Evolutionary conservation across 2,329 filamentous ascomycete species (phyloP).

Genomic region (Beauveria sp.): DNA sequence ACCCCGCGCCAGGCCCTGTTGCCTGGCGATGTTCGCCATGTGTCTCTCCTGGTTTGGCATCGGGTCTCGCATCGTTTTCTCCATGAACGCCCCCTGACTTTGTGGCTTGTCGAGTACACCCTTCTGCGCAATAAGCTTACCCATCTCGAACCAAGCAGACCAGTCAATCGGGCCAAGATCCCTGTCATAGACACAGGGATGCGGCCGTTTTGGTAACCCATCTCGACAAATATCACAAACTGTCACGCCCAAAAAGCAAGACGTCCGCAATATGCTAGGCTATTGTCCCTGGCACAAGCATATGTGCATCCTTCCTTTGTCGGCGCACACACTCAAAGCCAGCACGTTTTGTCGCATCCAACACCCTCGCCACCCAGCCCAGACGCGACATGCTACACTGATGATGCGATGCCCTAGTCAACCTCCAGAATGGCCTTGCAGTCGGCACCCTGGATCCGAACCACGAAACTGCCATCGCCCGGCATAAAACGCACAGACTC

Average conservation of each 20-base stretch:
- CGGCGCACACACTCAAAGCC: background rate
- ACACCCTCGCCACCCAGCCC: background rate
- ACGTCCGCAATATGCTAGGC: too few species aligned
- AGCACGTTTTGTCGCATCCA: background rate
- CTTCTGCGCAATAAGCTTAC: background rate
- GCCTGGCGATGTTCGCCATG: background rate
- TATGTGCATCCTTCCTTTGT: background rate
- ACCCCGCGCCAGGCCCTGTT: background rate
- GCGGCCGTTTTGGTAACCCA: too few species aligned
- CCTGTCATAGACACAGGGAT: too few species aligned
- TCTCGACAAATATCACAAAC: background rate
- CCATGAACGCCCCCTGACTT: background rate
- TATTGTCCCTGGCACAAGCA: background rate
- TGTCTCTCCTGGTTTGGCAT: background rate
- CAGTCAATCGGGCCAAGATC: too few species aligned
- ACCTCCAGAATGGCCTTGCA: background rate
- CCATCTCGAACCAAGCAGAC: background rate
- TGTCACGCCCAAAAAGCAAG: too few species aligned
- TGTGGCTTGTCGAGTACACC: background rate
- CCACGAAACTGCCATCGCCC: background rate
- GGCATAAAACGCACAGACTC: slow-evolving; percentile 1
- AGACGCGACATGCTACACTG: background rate
- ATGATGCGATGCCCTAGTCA: background rate
- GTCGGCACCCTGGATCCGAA: background rate
- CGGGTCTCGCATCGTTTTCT: background rate